Conservation (phyloP, 169 alveolate species). For the Babesia divergens region DNA sequence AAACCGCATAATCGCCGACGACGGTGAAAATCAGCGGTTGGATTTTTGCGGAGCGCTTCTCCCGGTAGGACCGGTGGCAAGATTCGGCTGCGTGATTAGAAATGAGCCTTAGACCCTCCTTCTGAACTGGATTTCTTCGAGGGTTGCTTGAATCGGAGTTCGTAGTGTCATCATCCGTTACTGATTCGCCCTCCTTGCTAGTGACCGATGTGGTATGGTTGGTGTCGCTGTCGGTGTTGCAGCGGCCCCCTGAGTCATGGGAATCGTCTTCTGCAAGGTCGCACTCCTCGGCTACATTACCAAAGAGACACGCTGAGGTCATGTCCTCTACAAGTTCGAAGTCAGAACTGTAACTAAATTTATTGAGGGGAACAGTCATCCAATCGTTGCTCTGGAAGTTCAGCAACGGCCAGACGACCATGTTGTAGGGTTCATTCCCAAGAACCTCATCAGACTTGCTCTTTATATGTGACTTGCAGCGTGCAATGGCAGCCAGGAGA, state of each 20-base stretch:
- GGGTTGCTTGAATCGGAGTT: too few relatives aligned
- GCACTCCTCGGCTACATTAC: background rate
- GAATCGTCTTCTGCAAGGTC: too few relatives aligned
- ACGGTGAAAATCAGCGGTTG: constrained; percentile 10
- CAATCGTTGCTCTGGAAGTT: constrained; percentile 39
- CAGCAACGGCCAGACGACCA: constrained; percentile 30
- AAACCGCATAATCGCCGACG: constrained; percentile 10
- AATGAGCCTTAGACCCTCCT: background rate
- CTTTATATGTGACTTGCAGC: constrained; percentile 3
- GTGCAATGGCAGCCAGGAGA: constrained; percentile 20
- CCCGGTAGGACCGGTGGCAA: constrained; percentile 11
- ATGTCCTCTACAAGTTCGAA: constrained; percentile 14
- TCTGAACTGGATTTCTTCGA: too few relatives aligned
- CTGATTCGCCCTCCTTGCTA: background rate
- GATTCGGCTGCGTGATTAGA: background rate
- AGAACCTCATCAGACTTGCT: background rate
- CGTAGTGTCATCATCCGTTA: background rate
- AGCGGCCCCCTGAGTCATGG: background rate
- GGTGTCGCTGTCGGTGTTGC: background rate
- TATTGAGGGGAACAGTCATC: background rate
- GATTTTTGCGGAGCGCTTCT: background rate
- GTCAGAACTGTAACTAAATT: background rate
- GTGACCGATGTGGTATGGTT: background rate
- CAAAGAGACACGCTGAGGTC: background rate
- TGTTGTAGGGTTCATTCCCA: background rate